Base-by-base conservation (phyloP, 2,329 filamentous ascomycete species). In the Pseudopithomyces chartarum region DNA sequence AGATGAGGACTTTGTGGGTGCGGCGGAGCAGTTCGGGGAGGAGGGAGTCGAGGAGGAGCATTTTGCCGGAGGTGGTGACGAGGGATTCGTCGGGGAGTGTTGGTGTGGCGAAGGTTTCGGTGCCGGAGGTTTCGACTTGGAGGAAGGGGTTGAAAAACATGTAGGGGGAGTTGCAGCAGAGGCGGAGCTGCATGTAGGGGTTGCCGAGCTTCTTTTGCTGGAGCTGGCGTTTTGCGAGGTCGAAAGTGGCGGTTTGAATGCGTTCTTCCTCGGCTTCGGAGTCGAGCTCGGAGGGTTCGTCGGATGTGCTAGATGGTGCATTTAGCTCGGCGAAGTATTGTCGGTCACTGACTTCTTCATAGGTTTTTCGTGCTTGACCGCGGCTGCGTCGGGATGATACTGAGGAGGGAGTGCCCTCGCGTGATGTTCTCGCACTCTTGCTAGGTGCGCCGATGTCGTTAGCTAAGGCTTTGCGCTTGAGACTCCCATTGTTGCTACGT, bases 101-200 rank as follows among this genome's bases (percentile, higher is more conserved):
- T n/a, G 81, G 79, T 1, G 84, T 83, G 0, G 74, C 73, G 43
- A 70, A 71, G 0, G 70, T 73, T 36, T 76, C 73, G 1, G 84
- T 81, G 6, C 63, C 70, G 11, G 81, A 80, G 0, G 85, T 82
- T 85, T 79, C 77, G n/a, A 70, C 68, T 22, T 66, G 62, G 15
- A 74, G 62, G 62, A 94, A 98, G 0, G 95, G 94, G 71, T 92
- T 96, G 77, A 96, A 98, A 74, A 99, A 98, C 71, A 97, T 96
- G 76, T 97, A 93, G 0, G 95, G 95, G 0, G 88, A 91, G 74
- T 99, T 97, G 76, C 95, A 98, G 11, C 91, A 92, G 0, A 97
- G 84, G 0, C 95, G 90, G 3, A 97, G 85, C 73, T 99, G 95
- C 82, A 97, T 92, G 19, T 98, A 79, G 0, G 92, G 90, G 64